Conservation (phyloP, 2,329 filamentous ascomycete species). For the Fusarium sp. region DNA sequence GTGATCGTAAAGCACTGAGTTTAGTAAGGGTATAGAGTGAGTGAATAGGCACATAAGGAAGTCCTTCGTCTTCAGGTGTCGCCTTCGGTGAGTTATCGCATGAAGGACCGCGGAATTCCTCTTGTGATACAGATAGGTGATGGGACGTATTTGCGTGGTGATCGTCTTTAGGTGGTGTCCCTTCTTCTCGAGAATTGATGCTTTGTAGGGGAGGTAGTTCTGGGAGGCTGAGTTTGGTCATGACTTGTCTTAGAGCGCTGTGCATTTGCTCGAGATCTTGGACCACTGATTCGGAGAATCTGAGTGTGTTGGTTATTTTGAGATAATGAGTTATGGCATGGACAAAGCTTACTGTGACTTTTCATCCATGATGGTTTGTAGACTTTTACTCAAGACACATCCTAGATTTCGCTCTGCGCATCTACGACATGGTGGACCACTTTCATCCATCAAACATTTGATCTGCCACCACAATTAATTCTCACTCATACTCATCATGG, state of each 20-base stretch:
- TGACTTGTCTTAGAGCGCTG: conserved; percentile 40
- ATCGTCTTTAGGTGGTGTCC: conserved; percentile 41
- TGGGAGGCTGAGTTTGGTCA: conserved; percentile 42
- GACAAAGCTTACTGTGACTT: conserved; percentile 49
- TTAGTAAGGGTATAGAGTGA: conserved; percentile 55
- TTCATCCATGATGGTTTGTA: conserved; percentile 57
- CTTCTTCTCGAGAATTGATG: conserved; percentile 39
- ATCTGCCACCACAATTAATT: conserved; percentile 46
- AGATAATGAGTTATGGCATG: background rate
- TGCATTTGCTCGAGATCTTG: conserved; percentile 46
- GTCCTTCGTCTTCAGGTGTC: conserved; percentile 50
- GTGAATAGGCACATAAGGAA: conserved; percentile 54
- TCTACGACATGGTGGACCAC: conserved; percentile 53
- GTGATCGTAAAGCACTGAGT: conserved; percentile 52
- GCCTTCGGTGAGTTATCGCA: conserved; percentile 47
- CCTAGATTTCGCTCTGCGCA: conserved; percentile 53
- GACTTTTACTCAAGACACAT: conserved; percentile 56
- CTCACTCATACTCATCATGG: too few species aligned
- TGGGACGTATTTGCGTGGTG: conserved; percentile 9
- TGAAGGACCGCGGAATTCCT: conserved; percentile 42
- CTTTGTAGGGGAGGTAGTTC: conserved; percentile 41
- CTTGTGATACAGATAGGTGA: conserved; percentile 24
- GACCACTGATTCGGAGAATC: conserved; percentile 36
- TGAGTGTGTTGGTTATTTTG: background rate
- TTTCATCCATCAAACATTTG: conserved; percentile 56